phyloP scores from a whole-genome alignment of 768 basidiomycete species.

The Polyporus arcularius region DNA sequence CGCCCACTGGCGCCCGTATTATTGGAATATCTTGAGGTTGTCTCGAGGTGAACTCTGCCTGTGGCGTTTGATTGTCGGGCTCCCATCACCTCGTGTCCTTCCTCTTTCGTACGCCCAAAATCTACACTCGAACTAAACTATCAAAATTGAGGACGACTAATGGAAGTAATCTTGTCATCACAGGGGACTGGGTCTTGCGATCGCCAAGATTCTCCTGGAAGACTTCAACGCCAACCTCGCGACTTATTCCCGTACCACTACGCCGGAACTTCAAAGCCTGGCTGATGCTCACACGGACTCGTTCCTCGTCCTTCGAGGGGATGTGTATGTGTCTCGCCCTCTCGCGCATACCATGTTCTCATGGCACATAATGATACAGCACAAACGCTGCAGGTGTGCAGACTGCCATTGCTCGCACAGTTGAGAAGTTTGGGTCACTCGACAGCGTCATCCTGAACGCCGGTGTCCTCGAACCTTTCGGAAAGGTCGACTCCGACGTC shows the following conservation, averaged over 20 bases:
- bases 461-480: conserved; percentile 72
- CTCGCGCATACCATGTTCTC: neutral
- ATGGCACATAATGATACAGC: conserved; percentile 37
- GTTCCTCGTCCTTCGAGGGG: conserved; percentile 64
- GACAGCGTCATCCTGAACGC: conserved; percentile 87
- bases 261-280: conserved; percentile 62
- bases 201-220: conserved; percentile 63
- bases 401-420: conserved; percentile 52
- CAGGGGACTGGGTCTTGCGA: conserved; percentile 78
- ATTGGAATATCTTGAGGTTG: too few species aligned
- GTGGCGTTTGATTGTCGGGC: too few species aligned
- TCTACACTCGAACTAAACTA: too few species aligned
- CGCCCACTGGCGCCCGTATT: too few species aligned
- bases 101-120: too few species aligned
- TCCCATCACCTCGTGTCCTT: too few species aligned
- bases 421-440: conserved; percentile 58
- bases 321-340: conserved; percentile 59
- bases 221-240: conserved; percentile 69
- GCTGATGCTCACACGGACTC: conserved; percentile 35
- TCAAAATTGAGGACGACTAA: neutral
- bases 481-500: conserved; percentile 53
- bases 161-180: neutral
- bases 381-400: conserved; percentile 55
- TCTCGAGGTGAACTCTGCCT: too few species aligned
- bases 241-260: conserved; percentile 69